These are phyloP conservation scores for Sphaerostilbella broomeana DNA, from an alignment of 2,329 filamentous ascomycete genomes.

Conservation along the genomic window DNA sequence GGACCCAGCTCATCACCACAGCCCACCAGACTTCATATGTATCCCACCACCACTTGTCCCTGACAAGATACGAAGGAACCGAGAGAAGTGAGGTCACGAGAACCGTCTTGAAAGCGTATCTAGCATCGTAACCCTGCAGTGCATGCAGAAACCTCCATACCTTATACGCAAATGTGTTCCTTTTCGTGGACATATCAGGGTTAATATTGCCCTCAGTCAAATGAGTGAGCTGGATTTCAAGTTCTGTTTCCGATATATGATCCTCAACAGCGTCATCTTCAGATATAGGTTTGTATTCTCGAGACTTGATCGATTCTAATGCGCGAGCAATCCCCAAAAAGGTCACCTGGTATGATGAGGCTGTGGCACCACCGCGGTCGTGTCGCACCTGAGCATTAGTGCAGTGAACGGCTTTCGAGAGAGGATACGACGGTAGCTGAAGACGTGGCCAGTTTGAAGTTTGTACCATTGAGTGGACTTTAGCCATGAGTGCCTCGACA, in stretches of 20 bases:
- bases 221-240: slow-evolving; percentile 18
- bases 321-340: slow-evolving; percentile 38
- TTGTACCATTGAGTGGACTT: slow-evolving; percentile 42
- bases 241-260: slow-evolving; percentile 1
- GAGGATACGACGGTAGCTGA: slow-evolving; percentile 47
- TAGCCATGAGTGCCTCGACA: slow-evolving; percentile 39
- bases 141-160: slow-evolving; percentile 45
- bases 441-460: slow-evolving; percentile 34
- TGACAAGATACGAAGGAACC: slow-evolving; percentile 45
- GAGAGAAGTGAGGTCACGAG: slow-evolving; percentile 45
- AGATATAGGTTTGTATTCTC: slow-evolving; percentile 29
- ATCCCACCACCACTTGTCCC: slow-evolving; percentile 47
- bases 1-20: slow-evolving; percentile 50
- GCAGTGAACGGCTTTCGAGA: slow-evolving; percentile 45
- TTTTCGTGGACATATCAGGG: slow-evolving; percentile 27
- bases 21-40: slow-evolving; percentile 52
- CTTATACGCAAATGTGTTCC: slow-evolving; percentile 37
- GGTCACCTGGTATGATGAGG: slow-evolving; percentile 42
- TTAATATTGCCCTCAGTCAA: slow-evolving; percentile 33
- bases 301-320: slow-evolving; percentile 37
- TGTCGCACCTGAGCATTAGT: slow-evolving; percentile 52
- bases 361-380: slow-evolving; percentile 52
- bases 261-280: slow-evolving; percentile 18
- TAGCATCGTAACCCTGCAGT: slow-evolving; percentile 51
- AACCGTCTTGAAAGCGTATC: slow-evolving; percentile 51